Conservation (phyloP, 1,284 basidiomycete species). For the Sanguinoderma infundibulare region DNA sequence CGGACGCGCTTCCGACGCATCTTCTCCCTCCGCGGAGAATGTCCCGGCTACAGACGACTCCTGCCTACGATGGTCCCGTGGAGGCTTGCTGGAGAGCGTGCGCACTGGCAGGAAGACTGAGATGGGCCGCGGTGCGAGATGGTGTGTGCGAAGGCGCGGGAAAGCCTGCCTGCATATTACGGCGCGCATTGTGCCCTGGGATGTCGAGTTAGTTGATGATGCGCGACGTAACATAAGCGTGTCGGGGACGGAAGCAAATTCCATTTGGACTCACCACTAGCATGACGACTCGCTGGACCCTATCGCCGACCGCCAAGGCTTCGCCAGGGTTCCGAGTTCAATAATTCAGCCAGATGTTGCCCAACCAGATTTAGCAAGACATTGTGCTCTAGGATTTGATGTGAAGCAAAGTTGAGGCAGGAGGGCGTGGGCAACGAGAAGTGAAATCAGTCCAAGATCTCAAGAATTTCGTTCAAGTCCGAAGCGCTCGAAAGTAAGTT, state of each 20-base stretch:
- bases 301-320: no score
- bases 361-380: background rate
- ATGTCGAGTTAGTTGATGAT: background rate
- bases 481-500: no score
- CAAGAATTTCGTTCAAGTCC: background rate
- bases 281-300: no score
- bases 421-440: background rate
- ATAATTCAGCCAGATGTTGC: background rate
- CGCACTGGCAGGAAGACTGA: background rate
- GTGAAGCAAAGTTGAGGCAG: background rate
- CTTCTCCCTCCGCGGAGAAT: background rate
- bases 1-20: conserved; percentile 15
- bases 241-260: no score
- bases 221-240: no score
- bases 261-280: background rate
- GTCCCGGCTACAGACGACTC: background rate
- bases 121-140: conserved; percentile 3
- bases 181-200: conserved; percentile 4
- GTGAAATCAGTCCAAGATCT: background rate
- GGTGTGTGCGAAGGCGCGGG: conserved; percentile 11
- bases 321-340: no score
- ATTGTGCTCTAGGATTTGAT: background rate
- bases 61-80: conserved; percentile 1
- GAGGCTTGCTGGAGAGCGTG: conserved; percentile 3
- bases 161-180: conserved; percentile 10